Base-by-base conservation (phyloP, 2,329 filamentous ascomycete genomes). In the Delphinella strobiligena region DNA sequence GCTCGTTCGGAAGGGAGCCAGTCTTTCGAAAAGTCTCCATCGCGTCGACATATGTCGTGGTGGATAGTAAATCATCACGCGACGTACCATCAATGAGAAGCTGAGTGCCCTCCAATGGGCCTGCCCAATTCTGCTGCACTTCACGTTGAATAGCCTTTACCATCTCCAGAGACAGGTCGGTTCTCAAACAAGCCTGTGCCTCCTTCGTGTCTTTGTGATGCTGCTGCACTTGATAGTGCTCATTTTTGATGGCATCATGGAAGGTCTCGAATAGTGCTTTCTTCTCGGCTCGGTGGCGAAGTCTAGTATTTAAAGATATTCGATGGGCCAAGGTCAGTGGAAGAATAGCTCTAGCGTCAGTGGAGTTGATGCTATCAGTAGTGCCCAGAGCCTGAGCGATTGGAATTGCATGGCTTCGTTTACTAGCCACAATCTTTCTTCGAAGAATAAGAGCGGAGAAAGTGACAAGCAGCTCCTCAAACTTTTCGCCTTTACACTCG, bases 401-500 rank as follows among this genome's bases (percentile, higher is more conserved):
- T 2, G 58, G 51, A 2, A 12, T 2, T 8, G n/a, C 16, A 19
- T 39, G 60, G 55, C 29, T 61, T 59, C 15, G 58, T 56, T 31
- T 58, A 50, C 30, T 64, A 55, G 31, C 64, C 0, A 69, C 64
- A 1, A 82, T 61, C 1, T 74, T 60, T 53, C 80, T 86, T 53
- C 82, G 82, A 45, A 96, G 59, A 1, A 94, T 87, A 0, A 78
- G 74, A 11, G 82, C 83, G 1, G 89, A 95, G 52, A 98, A 93
- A 1, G 77, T 69, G 3, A 85, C 77, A 19, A 96, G 69, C 1
- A 94, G 65, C 54, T 98, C 91, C 55, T 88, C 87, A 40, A 96
- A 75, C 47, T 85, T 80, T 40, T 94, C 87, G 4, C 89, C 89
- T 49, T 82, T 88, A 63, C 91, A 98, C 51, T 98, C 89, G 55